phyloP scores from a whole-genome alignment of 2,329 filamentous ascomycete species.

The Alternaria sp. region DNA sequence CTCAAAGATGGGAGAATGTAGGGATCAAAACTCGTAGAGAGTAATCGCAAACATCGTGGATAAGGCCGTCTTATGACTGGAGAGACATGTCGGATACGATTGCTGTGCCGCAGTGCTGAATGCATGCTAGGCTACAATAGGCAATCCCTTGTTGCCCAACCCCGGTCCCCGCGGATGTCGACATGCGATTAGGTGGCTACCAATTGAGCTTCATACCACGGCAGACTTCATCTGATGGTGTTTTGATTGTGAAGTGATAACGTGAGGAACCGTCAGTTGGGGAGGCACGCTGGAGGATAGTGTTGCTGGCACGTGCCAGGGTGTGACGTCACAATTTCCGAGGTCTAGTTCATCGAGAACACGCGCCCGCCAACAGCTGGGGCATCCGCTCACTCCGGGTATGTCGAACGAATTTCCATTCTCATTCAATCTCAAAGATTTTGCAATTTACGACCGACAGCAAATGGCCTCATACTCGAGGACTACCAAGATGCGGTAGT shows the following conservation, averaged over 20 bases:
- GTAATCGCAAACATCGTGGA: background rate
- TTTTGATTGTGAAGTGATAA: background rate
- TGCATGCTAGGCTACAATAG: background rate
- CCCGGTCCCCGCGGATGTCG: background rate
- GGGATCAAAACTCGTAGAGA: background rate
- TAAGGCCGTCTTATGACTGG: background rate
- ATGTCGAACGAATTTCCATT: background rate
- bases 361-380: background rate
- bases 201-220: background rate
- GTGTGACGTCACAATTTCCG: background rate
- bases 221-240: background rate
- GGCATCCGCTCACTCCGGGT: background rate
- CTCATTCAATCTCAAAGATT: background rate
- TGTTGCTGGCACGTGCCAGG: background rate
- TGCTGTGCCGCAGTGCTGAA: background rate
- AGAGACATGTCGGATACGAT: background rate
- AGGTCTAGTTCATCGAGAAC: background rate
- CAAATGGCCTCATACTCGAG: background rate
- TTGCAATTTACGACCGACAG: background rate
- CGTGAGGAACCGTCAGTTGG: background rate
- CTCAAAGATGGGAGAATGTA: background rate
- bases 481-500: background rate
- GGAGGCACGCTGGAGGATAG: background rate
- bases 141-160: background rate
- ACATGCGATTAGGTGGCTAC: background rate